Base-by-base conservation (phyloP, 1,284 basidiomycete genomes). In the Pseudozyma hubeiensis region DNA sequence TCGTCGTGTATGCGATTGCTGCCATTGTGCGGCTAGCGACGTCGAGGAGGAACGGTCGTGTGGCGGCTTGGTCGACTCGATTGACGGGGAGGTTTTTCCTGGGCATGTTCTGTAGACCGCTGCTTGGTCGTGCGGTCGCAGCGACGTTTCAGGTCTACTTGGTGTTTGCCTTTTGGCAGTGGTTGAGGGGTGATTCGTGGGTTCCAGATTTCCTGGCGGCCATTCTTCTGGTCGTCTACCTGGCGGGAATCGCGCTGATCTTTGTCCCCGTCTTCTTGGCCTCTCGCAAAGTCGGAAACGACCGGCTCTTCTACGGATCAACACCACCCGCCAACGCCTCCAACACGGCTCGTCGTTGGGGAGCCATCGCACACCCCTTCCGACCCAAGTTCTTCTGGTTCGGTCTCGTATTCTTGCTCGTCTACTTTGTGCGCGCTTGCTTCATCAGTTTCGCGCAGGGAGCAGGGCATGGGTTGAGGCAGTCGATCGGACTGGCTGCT, bases 161-260 rank as follows among this genome's bases (percentile, higher is more conserved):
- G 30, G 71, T 81, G n/a, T 78, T 82, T 17, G 72, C 75, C 30
- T 80, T 84, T 46, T 83, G 79, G 70, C 82, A 84, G 48, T 84
- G 77, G 71, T 52, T 66, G n/a, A 57, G 71, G 11, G 73, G 77
- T 11, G 74, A 74, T 44, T 76, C 75, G 35, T 84, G 82, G 82
- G 71, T 79, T 14, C 75, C 81, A 10, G 77, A 83, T 39, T 45
- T 83, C 3, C 43, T 80, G 8, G 81, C 81, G 4, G 80, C 75
- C 11, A 52, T 82, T 37, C 39, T 72, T 8, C 56, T 77, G 44
- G 69, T 67, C 16, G 45, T 75, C 16, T 61, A 80, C n/a, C 47
- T 80, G 9, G 57, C 43, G 0, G 52, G 73, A 19, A 64, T 74
- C 39, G 57, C 58, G n/a, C 16, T 51, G 11, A 70, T 81, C 57